Evolutionary conservation across 768 basidiomycete genomes (phyloP).

Genomic region (Boletus coccyginus): DNA sequence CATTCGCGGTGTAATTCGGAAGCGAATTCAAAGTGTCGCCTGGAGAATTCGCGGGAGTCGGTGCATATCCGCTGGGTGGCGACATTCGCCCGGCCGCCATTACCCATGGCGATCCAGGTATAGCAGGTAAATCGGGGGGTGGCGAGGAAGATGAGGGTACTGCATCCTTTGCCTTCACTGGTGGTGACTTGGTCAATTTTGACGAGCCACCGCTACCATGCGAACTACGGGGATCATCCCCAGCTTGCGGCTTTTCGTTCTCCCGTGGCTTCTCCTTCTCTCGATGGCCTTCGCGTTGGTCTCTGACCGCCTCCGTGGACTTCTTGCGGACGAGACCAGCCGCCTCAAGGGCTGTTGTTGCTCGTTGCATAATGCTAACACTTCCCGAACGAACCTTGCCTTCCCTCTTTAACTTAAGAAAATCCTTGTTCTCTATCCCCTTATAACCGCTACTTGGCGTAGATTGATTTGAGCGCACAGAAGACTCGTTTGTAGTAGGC

Average conservation of each 20-base stretch:
- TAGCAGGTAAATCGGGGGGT: conserved; percentile 36
- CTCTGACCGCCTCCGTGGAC: conserved; percentile 68
- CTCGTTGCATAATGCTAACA: conserved; percentile 94
- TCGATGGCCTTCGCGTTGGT: conserved; percentile 51
- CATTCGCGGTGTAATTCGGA: conserved; percentile 38
- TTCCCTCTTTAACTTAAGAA: conserved; percentile 47
- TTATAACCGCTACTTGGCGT: conserved; percentile 65
- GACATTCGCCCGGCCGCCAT: conserved; percentile 47
- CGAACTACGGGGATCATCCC: conserved; percentile 61
- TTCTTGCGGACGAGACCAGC: conserved; percentile 83
- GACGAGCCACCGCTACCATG: conserved; percentile 58
- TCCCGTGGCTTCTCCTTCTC: conserved; percentile 43
- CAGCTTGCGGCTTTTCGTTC: conserved; percentile 39
- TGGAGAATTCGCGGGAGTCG: conserved; percentile 53
- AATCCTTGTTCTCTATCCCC: conserved; percentile 45
- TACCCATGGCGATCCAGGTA: conserved; percentile 72
- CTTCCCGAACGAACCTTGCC: conserved; percentile 78
- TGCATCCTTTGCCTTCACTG: conserved; percentile 50
- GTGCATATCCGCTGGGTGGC: conserved; percentile 33
- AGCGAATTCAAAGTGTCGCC: conserved; percentile 50
- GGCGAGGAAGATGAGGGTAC: conserved; percentile 48
- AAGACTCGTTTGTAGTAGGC: conserved; percentile 47
- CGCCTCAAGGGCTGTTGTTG: conserved; percentile 86
- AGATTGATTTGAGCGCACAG: conserved; percentile 58
- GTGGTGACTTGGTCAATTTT: conserved; percentile 70